Evolutionary conservation across 805 yeast species (phyloP), one percentile per base, ranked within the genome.

Genomic region (Metschnikowia proteae): DNA sequence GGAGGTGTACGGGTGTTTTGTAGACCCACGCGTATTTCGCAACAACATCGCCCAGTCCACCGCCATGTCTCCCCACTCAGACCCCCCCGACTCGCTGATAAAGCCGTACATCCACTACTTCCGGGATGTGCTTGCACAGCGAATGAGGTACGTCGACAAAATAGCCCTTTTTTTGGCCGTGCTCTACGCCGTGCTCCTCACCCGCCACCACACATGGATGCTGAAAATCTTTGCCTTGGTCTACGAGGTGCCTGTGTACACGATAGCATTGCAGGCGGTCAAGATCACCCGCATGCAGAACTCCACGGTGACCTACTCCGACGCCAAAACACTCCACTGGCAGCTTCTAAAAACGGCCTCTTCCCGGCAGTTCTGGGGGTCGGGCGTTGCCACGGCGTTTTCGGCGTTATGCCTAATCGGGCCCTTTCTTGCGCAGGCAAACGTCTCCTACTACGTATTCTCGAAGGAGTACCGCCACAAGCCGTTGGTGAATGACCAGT

Each of bases 401-500:
- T 62, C 71, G 22, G 57, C 67, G 6, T 39, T 50, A n/a, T 32
- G 61, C 7, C 42, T 69, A 23, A 54, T 58, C n/a, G 52, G 46
- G 9, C 45, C 68, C 1, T 68, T 59, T 48, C 51, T 67, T 11
- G 51, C 55, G 30, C 72, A 67, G 48, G 23, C 38, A 11, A 51
- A 52, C 32, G 49, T 46, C 27, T 55, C 66, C 23, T 70, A 66
- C 52, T 68, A 65, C 49, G 54, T 64, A 6, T 55, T 69, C 25
- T 64, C 74, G 9, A 71, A 71, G 50, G 76, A 71, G 43, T 73
- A 68, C 52, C 67, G 73, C 41, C 61, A 59, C 28, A 62, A 57
- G 45, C 75, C 75, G 4, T 60, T 63, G 38, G 56, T 68, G 36
- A 73, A 73, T 48, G 78, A 73, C 53, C 66, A 69, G 42, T 73